Base-by-base conservation (phyloP, 257 asterid genomes). In the Schizonepeta tenuifolia region DNA sequence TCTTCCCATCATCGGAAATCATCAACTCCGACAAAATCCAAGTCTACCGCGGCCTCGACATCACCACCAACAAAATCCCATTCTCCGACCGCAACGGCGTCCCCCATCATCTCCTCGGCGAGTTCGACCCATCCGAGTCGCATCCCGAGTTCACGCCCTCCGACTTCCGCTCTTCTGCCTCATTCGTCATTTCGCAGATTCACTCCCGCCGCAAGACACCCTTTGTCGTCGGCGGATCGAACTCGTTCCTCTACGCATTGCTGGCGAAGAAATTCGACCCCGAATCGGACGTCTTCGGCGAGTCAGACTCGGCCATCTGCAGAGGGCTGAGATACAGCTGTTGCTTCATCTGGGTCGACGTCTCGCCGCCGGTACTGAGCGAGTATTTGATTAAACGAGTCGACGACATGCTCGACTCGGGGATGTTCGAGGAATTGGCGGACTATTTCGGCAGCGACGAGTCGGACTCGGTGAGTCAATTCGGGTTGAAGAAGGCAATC, bases 21-120 rank as follows among this genome's bases (percentile, higher is more conserved):
- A 82, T 92, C n/a, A 92, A 92, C 83, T 88, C 98, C 1, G 96
- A 90, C 50, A 90, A 90, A 79, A 89, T 92, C 78, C 98, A 92
- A 74, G 73, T 86, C 10, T 83, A 87, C 51, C 40, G 53, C 0
- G 96, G 91, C 5, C 74, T 92, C 9, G 87, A 88, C 58, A 79
- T 87, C 40, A 83, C 96, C 41, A 92, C 96, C 14, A 92, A 92
- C 84, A 92, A 90, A 77, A 87, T 86, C 65, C 82, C 94, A 15
- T 6, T 82, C 20, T 24, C 46, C 5, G 85, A 92, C 1, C 87
- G 87, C 0, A 69, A 74, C 0, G 83, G 82, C 24, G 91, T 92
- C 1, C 80, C 78, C 12, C 98, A 92, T 36, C 96, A 88, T 51
- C 81, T 88, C 15, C 86, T 92, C 58, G 98, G 95, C 22, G 94